Evolutionary conservation across 2,329 filamentous ascomycete species (phyloP).

Genomic region (Hymenoscyphus occultus): DNA sequence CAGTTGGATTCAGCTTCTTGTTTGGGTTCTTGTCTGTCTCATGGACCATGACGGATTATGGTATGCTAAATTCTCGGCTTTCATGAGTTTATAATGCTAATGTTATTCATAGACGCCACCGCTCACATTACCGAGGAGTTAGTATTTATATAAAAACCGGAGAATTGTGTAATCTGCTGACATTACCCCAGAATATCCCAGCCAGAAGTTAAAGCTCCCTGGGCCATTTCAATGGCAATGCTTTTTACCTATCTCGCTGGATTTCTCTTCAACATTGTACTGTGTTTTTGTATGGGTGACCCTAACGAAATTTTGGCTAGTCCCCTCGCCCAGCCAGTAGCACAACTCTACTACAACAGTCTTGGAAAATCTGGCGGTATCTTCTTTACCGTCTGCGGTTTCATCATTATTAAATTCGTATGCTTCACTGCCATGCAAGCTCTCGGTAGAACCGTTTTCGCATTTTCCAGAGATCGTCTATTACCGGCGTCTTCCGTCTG

Average conservation of each 20-base stretch:
- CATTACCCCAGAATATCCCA: conserved; percentile 39
- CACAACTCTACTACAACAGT: conserved; percentile 56
- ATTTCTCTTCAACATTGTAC: conserved; percentile 56
- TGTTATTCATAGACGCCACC: conserved; percentile 36
- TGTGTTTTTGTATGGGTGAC: conserved; percentile 56
- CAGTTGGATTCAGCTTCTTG: conserved; percentile 54
- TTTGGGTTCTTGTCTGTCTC: conserved; percentile 58
- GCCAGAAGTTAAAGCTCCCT: conserved; percentile 51
- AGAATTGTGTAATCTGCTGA: not conserved
- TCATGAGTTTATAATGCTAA: conserved; percentile 30
- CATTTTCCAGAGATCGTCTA: conserved; percentile 59
- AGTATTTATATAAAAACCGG: not conserved
- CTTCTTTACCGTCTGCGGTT: conserved; percentile 54
- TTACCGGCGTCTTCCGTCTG: conserved; percentile 59
- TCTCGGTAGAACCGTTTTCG: conserved; percentile 51
- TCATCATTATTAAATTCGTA: conserved; percentile 57
- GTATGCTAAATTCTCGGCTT: conserved; percentile 29
- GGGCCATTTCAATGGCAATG: conserved; percentile 55
- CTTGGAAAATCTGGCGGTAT: conserved; percentile 52
- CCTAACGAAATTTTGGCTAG: conserved; percentile 46
- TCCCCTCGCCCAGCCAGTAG: conserved; percentile 51
- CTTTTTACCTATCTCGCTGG: conserved; percentile 54
- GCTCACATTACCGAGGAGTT: conserved; percentile 47
- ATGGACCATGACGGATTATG: conserved; percentile 60
- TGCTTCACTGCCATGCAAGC: conserved; percentile 55